Percentiles rank a stretch among this genome's conserved stretches.
phyloP scores from a whole-genome alignment of 495 filamentous ascomycete species.

The Penicillium cataractarum region DNA sequence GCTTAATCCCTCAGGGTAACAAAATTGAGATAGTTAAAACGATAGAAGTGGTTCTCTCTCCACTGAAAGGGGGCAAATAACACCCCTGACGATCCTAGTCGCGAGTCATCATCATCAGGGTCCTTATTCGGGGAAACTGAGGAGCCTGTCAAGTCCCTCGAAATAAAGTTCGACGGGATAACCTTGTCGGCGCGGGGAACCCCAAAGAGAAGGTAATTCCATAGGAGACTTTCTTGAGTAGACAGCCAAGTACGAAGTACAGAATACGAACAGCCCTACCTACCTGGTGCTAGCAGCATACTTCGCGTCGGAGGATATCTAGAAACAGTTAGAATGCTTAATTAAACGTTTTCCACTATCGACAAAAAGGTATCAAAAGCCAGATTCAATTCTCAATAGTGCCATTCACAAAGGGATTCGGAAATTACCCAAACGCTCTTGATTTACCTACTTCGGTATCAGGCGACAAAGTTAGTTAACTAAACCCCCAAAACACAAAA shows the following conservation, averaged over 20 bases:
- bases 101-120: too few species aligned
- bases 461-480: neutral
- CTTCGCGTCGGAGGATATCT: neutral
- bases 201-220: too few species aligned
- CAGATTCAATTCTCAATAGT: neutral
- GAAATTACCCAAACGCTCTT: neutral
- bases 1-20: neutral
- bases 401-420: neutral
- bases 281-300: neutral
- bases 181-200: conserved; percentile 5
- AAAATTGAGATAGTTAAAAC: neutral
- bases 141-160: neutral
- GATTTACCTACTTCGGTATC: neutral
- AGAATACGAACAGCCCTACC: conserved; percentile 2
- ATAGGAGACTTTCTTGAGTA: neutral
- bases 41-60: neutral
- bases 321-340: neutral
- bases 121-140: neutral
- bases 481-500: neutral
- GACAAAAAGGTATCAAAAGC: neutral
- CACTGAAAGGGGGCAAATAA: conserved; percentile 1
- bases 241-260: neutral
- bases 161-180: conserved; percentile 1
- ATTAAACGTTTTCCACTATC: neutral
- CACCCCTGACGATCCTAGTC: neutral